Conservation (phyloP, 2,329 filamentous ascomycete genomes). For the Albophoma yamanashiensis region DNA sequence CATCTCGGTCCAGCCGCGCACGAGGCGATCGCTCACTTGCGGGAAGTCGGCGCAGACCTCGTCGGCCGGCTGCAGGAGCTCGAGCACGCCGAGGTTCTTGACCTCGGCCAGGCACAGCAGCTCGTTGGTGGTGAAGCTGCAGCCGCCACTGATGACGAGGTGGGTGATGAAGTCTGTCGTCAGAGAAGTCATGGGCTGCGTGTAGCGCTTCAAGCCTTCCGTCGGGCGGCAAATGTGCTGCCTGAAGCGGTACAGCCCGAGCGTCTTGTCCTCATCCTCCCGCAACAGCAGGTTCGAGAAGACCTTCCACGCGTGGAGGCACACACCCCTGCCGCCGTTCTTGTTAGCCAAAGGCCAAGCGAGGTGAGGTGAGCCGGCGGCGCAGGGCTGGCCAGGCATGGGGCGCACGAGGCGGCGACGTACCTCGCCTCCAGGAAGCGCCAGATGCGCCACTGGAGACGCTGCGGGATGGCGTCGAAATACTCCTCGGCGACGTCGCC, state of each 20-base stretch:
- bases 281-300: conserved; percentile 22
- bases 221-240: conserved; percentile 27
- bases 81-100: conserved; percentile 35
- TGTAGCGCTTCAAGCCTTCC: conserved; percentile 23
- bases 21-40: conserved; percentile 30
- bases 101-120: conserved; percentile 29
- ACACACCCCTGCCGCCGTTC: conserved; percentile 18
- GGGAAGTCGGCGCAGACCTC: conserved; percentile 18
- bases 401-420: conserved; percentile 5
- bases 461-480: conserved; percentile 22
- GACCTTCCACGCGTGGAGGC: conserved; percentile 29
- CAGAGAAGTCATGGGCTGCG: conserved; percentile 22
- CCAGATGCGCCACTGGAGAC: conserved; percentile 27
- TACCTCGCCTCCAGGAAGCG: conserved; percentile 27
- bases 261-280: conserved; percentile 20
- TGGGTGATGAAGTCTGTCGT: conserved; percentile 29
- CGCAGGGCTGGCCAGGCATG: neutral
- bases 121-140: conserved; percentile 24
- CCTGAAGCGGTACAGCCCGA: conserved; percentile 26
- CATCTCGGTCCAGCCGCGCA: conserved; percentile 33
- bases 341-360: neutral
- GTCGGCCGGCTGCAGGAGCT: conserved; percentile 30
- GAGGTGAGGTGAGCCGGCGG: neutral
- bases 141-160: conserved; percentile 26
- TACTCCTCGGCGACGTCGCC: conserved; percentile 20